Base-by-base conservation (phyloP, 1,284 basidiomycete species). In the Ustilago hordei region DNA sequence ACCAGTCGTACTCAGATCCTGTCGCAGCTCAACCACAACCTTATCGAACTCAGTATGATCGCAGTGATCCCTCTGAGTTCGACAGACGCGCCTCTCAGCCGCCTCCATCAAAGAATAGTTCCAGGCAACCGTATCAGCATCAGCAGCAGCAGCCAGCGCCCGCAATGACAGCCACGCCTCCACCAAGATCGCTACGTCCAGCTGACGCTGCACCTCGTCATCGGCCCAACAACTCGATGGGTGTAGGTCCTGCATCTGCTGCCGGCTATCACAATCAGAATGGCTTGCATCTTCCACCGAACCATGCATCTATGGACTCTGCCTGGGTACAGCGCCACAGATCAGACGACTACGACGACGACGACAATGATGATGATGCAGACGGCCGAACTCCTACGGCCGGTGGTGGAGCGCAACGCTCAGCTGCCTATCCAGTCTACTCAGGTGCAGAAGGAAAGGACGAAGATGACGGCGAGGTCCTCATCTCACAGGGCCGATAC, bases 401-500 rank as follows among this genome's bases (percentile, higher is more conserved):
- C 8, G 38, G 36, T 56, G 53, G 47, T 17, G 47, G 52, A 4
- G 41, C 47, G 4, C 36, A 32, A 38, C 60, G 54, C 31, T 67
- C 64, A 3, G 52, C 61, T 15, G 68, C 74, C 1, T 76, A 76
- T 34, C 74, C 74, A 1, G 68, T 71, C 58, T 76, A 76, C 43
- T 68, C 74, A 15, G 74, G 62, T 28, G 50, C 45, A n/a, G 50
- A 67, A 9, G 67, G 55, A 28, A 2, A 3, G 32, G 53, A 57
- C 13, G 47, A 64, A 15, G 68, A 64, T 8, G 61, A 32, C 13
- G 68, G 61, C 34, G 74, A 76, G 32, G 74, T 76, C 47, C 61
- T 76, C 56, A 68, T 76, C 38, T 71, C 74, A 3, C 69, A 76
- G 19, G 74, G 69, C 3, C 64, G 65, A 9, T 69, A 76, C 45